These are phyloP conservation scores for Fusarium siculi DNA, from an alignment of 2,329 filamentous ascomycete genomes.

Conservation along the genomic window DNA sequence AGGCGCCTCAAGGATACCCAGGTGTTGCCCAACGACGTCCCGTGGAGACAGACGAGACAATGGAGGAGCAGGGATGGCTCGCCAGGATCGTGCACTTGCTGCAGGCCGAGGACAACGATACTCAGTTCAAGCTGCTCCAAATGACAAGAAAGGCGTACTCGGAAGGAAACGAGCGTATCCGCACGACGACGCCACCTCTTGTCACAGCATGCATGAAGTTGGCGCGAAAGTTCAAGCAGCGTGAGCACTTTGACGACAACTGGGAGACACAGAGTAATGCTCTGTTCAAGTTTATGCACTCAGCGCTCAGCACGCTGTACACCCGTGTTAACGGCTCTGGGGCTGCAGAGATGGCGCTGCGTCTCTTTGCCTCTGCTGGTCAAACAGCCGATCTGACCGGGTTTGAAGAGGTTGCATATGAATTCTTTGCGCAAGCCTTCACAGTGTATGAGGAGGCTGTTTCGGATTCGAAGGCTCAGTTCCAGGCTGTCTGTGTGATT, in stretches of 20 bases:
- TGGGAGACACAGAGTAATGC: slow-evolving; percentile 75
- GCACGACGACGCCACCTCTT: slow-evolving; percentile 92
- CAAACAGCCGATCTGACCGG: slow-evolving; percentile 91
- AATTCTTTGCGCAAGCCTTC: slow-evolving; percentile 98
- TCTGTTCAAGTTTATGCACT: slow-evolving; percentile 96
- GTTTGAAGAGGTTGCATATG: slow-evolving; percentile 96
- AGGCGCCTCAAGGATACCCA: slow-evolving; percentile 84
- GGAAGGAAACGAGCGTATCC: slow-evolving; percentile 94
- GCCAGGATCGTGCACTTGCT: slow-evolving; percentile 92
- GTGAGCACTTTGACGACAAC: slow-evolving; percentile 82
- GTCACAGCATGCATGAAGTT: slow-evolving; percentile 92
- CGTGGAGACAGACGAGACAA: slow-evolving; percentile 92
- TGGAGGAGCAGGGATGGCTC: slow-evolving; percentile 98
- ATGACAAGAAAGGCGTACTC: slow-evolving; percentile 85
- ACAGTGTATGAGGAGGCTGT: slow-evolving; percentile 98
- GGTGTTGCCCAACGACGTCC: slow-evolving; percentile 80
- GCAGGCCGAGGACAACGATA: slow-evolving; percentile 85
- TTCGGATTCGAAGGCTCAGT: slow-evolving; percentile 94
- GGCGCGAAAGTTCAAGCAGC: slow-evolving; percentile 85
- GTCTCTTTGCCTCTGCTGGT: slow-evolving; percentile 90
- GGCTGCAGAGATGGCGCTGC: slow-evolving; percentile 86
- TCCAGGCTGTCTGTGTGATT: slow-evolving; percentile 96
- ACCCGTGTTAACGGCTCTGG: slow-evolving; percentile 81
- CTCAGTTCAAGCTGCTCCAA: slow-evolving; percentile 93
- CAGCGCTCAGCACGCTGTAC: slow-evolving; percentile 86